phyloP scores from a whole-genome alignment of 768 basidiomycete species.

The Tulasnella sp. region DNA sequence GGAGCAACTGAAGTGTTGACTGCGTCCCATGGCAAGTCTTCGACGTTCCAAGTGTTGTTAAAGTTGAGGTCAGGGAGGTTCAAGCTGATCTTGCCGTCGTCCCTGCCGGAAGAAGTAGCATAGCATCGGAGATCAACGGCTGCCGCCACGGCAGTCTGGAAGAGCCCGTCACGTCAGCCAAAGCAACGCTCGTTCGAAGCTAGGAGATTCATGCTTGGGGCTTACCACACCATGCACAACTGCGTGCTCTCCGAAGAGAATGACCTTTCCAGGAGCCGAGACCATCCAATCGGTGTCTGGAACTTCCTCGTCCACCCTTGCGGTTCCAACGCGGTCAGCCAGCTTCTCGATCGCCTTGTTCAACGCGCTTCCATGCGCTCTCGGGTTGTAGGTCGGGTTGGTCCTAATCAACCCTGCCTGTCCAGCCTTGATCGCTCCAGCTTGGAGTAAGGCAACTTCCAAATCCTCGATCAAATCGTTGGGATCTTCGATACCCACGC shows the following conservation, averaged over 20 bases:
- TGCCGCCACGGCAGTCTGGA: slow-evolving; percentile 89
- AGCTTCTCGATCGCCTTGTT: slow-evolving; percentile 38
- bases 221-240: slow-evolving; percentile 96
- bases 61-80: slow-evolving; percentile 81
- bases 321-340: slow-evolving; percentile 28
- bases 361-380: slow-evolving; percentile 25
- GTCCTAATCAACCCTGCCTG: slow-evolving; percentile 42
- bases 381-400: slow-evolving; percentile 27
- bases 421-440: slow-evolving; percentile 73
- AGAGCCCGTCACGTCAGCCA: slow-evolving; percentile 1
- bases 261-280: slow-evolving; percentile 96
- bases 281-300: slow-evolving; percentile 63
- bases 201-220: slow-evolving; percentile 38
- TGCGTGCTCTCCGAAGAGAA: slow-evolving; percentile 97
- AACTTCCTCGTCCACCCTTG: slow-evolving; percentile 22
- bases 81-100: slow-evolving; percentile 72
- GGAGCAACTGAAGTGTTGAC: slow-evolving; percentile 50
- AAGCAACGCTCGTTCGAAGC: background rate
- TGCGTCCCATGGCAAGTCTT: slow-evolving; percentile 77
- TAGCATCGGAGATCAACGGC: slow-evolving; percentile 96
- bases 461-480: slow-evolving; percentile 93
- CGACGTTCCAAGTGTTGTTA: slow-evolving; percentile 78
- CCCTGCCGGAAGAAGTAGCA: slow-evolving; percentile 74
- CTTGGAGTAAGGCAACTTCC: slow-evolving; percentile 87
- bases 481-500: slow-evolving; percentile 97